Evolutionary conservation across 331 rosid genomes (phyloP), one percentile per base, ranked within the genome.

Genomic region (Stylosanthes scabra): DNA sequence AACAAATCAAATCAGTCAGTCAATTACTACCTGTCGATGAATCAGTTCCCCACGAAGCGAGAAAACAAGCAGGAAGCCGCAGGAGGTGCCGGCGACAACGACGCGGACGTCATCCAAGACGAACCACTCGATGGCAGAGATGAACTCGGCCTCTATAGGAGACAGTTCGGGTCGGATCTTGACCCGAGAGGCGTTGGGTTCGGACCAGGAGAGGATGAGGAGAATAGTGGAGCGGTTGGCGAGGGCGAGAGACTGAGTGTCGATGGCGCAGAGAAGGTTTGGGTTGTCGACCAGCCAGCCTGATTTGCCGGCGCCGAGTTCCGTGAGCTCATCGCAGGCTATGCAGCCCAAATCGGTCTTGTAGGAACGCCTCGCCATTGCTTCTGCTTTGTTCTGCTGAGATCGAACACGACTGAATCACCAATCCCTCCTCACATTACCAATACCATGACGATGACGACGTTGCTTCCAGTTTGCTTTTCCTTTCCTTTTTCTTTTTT

Each of bases 291-390:
- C 88, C 7, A 92, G 91, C 99, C 99, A 95, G 29, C 90, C 88
- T 10, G 86, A 92, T 59, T 88, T 91, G 0, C 99, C 99, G n/a
- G 99, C 96, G 11, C 99, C 99, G 37, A 95, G 77, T 40, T 86
- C 88, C 10, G 81, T 77, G 40, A 95, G 91, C 49, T 94, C 96
- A 31, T 87, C 86, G 81, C 97, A 90, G 6, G 99, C 97, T 55
- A 91, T 84, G 86, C 91, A 87, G 40, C 99, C 99, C 63, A 94
- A 82, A 40, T 81, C 93, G 31, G 82, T 90, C 82, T 91, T 91
- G 74, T 80, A 70, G 71, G 74, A 70, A 74, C 96, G 91, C 83
- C 62, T 81, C 76, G 86, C 44, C 89, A 85, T 31, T 31, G 37
- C 37, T 31, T 31, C 37, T 85, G 57, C 57, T 51, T 7, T 15